Percentiles rank a stretch among this genome's conserved stretches.
Evolutionary conservation across 805 yeast genomes (phyloP).

Genomic region (Metschnikowia drakensbergensis): DNA sequence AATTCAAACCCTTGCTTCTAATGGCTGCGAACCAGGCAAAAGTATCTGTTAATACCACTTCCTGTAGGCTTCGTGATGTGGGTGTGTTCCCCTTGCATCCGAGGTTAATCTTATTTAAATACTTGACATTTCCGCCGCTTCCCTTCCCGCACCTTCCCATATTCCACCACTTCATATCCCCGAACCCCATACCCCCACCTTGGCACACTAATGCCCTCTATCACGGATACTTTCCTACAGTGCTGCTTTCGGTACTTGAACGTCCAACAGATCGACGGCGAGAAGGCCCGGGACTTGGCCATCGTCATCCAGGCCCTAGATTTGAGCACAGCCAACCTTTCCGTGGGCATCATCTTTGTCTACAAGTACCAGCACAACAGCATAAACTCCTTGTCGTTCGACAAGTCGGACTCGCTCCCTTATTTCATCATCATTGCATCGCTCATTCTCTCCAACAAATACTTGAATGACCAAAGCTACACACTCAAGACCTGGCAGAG

Average conservation of each 20-base stretch:
- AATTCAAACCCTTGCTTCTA: conserved; percentile 4
- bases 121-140: conserved; percentile 5
- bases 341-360: conserved; percentile 16
- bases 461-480: conserved; percentile 47
- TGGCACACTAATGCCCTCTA: conserved; percentile 6
- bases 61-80: conserved; percentile 10
- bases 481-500: conserved; percentile 50
- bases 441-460: conserved; percentile 30
- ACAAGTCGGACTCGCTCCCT: conserved; percentile 12
- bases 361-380: conserved; percentile 11
- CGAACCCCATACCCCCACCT: neutral
- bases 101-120: conserved; percentile 6
- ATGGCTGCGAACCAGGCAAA: conserved; percentile 15
- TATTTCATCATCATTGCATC: conserved; percentile 17
- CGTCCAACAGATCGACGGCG: conserved; percentile 4
- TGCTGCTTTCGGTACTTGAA: conserved; percentile 13
- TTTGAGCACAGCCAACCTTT: conserved; percentile 15
- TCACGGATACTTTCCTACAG: conserved; percentile 11
- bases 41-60: conserved; percentile 3
- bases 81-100: neutral
- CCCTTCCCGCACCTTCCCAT: neutral
- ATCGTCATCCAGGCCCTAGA: conserved; percentile 16
- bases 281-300: conserved; percentile 10
- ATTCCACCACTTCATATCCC: neutral
- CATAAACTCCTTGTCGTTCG: conserved; percentile 11